Base-by-base conservation (phyloP, 305 asterid genomes). In the Andrographis paniculata region DNA sequence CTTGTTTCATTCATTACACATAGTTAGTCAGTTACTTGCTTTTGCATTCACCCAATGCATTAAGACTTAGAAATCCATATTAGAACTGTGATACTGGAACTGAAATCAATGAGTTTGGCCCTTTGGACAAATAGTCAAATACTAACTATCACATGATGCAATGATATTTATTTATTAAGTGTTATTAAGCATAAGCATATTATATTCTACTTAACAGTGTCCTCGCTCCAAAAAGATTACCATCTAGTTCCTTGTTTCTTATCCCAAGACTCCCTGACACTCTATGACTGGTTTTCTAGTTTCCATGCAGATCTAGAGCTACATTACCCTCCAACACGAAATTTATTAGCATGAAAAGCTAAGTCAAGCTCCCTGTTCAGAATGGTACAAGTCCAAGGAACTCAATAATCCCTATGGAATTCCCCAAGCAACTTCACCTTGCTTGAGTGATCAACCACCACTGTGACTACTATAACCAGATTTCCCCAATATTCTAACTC, bases 371-470 rank as follows among this genome's bases (percentile, higher is more conserved):
- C 55, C 45, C 14, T 20, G 56, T 42, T 16, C 3, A 6, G 13
- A 17, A 14, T 17, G 8, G 45, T 5, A 17, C 45, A 6, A 0
- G 0, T 40, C 9, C 22, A 17, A 40, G 22, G 20, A 17, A 20
- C 22, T 13, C 42, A 5, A 37, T 13, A 14, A 5, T 17, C 14
- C 22, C 6, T 14, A 45, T 45, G 20, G 8, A n/a, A 36, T 45
- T 45, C 50, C 5, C 24, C 23, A 3, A 28, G 38, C 39, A 47
- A 27, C 40, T 20, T n/a, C 19, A 17, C 20, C 31, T 35, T 50
- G 55, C 55, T n/a, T 14, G 20, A 50, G 15, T 19, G 8, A 50
- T 20, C 17, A 20, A 33, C 31, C 38, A 24, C 20, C 16, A 27
- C 4, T 5, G 22, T 16, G 6, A 45, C 37, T 45, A 22, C 36